Conservation (phyloP, 805 yeast genomes). For the Cyberlindnera sargentensis region DNA sequence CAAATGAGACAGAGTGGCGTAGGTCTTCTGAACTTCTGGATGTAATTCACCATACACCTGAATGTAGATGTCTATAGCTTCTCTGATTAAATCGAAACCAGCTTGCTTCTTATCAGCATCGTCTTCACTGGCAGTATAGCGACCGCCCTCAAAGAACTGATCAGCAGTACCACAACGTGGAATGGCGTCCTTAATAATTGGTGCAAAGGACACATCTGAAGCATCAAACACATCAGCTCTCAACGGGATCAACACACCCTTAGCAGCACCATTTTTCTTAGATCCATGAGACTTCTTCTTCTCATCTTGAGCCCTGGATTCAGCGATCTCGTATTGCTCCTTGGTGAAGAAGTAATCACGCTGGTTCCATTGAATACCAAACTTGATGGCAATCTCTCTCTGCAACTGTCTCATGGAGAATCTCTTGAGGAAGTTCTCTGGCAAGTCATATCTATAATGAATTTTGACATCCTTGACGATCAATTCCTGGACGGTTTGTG, state of each 20-base stretch:
- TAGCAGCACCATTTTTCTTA: slow-evolving; percentile 17
- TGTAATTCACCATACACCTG: slow-evolving; percentile 81
- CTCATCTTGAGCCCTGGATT: slow-evolving; percentile 8
- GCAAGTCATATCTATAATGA: slow-evolving; percentile 59
- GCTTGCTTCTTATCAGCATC: slow-evolving; percentile 36
- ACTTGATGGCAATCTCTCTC: slow-evolving; percentile 66
- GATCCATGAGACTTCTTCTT: slow-evolving; percentile 26
- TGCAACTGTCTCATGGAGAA: slow-evolving; percentile 39
- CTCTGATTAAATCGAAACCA: slow-evolving; percentile 59
- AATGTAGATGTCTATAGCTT: slow-evolving; percentile 66
- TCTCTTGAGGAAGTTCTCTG: slow-evolving; percentile 39
- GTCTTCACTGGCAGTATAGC: slow-evolving; percentile 12
- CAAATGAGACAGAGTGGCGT: slow-evolving; percentile 56
- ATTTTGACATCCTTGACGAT: slow-evolving; percentile 46
- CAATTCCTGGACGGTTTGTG: slow-evolving; percentile 35
- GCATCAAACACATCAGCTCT: slow-evolving; percentile 40
- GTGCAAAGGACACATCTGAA: slow-evolving; percentile 66
- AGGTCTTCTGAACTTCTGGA: slow-evolving; percentile 67
- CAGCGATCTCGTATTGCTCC: slow-evolving; percentile 16
- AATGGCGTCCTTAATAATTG: slow-evolving; percentile 66
- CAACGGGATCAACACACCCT: slow-evolving; percentile 1
- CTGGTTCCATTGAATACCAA: slow-evolving; percentile 80
- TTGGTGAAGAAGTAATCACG: slow-evolving; percentile 33
- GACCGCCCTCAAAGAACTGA: slow-evolving; percentile 67
- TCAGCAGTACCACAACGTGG: slow-evolving; percentile 63